Evolutionary conservation across 2,329 filamentous ascomycete species (phyloP), one percentile per base, ranked within the genome.

Genomic region (Zymoseptoria tritici): DNA sequence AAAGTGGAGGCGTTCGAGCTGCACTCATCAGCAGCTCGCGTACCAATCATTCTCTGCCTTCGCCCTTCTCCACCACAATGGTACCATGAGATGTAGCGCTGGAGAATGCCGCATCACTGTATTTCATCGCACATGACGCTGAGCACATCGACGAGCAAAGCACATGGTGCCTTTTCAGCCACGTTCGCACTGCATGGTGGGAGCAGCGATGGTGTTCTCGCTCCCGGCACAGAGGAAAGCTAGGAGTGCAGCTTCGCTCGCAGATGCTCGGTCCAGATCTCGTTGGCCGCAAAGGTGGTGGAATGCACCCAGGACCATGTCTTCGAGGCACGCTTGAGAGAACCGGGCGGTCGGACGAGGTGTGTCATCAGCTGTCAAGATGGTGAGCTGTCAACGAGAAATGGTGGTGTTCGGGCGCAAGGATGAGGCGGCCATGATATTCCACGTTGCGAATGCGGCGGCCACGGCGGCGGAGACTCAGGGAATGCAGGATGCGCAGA

Each of bases 191-290:
- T 58, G 54, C 64, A 66, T 64, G 26, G 56, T 49, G 54, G 53
- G 58, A 63, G 60, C 58, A 53, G 62, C 52, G 29, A 46, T 62
- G 54, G 60, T 59, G 62, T 64, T 66, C 62, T 64, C 64, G 60
- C 56, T 62, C 59, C 64, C 64, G 60, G 55, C 49, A 36, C 49
- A 21, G 49, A 59, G 62, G 64, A 59, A 46, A 54, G 57, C 62
- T 64, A 65, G 59, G 57, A 24, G 61, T 60, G 62, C 60, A 62
- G 51, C 57, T 54, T 50, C 58, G 61, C 62, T 61, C 62, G 64
- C 63, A 64, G 64, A 66, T 64, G 64, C 64, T 66, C 64, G 64
- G 64, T 57, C 62, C 61, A 63, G 59, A 55, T 60, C 55, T 60
- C 57, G 62, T 64, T 66, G 64, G 64, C 60, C 50, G 59, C 26